phyloP scores from a whole-genome alignment of 805 yeast genomes.

The Hyphopichia homilentoma region DNA sequence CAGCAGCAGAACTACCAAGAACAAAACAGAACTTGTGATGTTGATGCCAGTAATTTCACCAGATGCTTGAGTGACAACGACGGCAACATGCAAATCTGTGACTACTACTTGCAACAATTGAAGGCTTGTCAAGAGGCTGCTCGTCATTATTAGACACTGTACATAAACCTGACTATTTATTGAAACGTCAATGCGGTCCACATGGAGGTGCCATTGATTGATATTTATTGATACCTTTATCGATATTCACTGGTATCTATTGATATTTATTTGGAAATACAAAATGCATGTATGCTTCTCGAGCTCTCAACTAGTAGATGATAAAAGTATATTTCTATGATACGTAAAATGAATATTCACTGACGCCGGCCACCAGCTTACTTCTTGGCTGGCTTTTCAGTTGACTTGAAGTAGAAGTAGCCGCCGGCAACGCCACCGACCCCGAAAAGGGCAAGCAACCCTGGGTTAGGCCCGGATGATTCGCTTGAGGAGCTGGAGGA shows the following conservation, averaged over 20 bases:
- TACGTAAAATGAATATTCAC: too few species aligned
- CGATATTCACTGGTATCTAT: too few species aligned
- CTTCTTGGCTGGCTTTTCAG: constrained; percentile 1
- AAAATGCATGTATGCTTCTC: too few species aligned
- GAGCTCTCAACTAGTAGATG: too few species aligned
- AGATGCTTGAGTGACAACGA: constrained; percentile 90
- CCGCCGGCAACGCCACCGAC: constrained; percentile 23
- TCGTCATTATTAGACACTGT: constrained; percentile 57
- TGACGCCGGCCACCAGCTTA: not conserved
- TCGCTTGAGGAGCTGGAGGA: constrained; percentile 2
- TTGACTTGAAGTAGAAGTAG: constrained; percentile 16
- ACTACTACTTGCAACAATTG: constrained; percentile 93
- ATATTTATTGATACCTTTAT: too few species aligned
- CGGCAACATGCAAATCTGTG: constrained; percentile 97
- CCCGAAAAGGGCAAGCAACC: constrained; percentile 20
- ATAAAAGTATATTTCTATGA: too few species aligned
- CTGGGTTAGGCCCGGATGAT: constrained; percentile 3
- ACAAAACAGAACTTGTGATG: constrained; percentile 69
- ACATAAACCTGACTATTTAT: not conserved
- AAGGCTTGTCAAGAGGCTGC: constrained; percentile 97
- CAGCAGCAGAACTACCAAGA: constrained; percentile 35
- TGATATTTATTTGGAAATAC: too few species aligned
- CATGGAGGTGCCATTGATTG: too few species aligned
- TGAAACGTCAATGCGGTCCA: too few species aligned
- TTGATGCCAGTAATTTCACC: constrained; percentile 91